Percentiles rank a stretch among this genome's conserved stretches.
Evolutionary conservation across 78 protist genomes (phyloP).

Genomic region (Dictyostelium discoideum): DNA sequence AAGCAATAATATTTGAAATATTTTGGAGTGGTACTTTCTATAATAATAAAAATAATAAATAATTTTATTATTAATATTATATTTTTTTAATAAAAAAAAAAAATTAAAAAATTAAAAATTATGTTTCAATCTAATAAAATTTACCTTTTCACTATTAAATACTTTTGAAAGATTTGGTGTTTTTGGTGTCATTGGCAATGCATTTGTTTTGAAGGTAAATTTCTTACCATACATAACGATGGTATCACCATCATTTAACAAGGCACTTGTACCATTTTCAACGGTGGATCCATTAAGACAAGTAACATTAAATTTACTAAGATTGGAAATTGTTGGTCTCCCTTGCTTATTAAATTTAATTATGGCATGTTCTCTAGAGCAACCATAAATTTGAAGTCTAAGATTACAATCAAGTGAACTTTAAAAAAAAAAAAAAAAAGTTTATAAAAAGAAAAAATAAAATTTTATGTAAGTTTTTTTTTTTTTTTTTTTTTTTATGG

Average conservation of each 20-base stretch:
- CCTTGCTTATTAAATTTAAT: background rate
- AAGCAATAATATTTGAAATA: conserved; percentile 7
- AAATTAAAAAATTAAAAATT: background rate
- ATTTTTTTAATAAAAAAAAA: background rate
- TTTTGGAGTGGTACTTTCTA: conserved; percentile 45
- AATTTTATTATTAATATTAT: background rate
- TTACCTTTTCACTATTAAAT: conserved; percentile 63
- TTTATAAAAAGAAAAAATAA: too few species aligned
- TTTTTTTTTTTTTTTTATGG: background rate
- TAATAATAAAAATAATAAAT: background rate
- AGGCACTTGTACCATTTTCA: background rate
- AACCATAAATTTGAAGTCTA: background rate
- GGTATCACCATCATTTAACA: conserved; percentile 54
- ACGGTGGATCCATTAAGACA: background rate
- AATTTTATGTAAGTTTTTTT: background rate
- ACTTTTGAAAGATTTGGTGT: conserved; percentile 54
- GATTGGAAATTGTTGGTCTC: background rate
- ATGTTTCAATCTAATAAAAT: background rate
- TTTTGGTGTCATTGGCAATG: conserved; percentile 23
- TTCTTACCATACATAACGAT: background rate
- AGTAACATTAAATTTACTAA: conserved; percentile 9
- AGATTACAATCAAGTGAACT: background rate
- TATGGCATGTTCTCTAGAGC: background rate
- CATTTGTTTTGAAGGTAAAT: conserved; percentile 13
- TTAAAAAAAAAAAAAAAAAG: background rate